Evolutionary conservation across 257 asterid genomes (phyloP), one percentile per base, ranked within the genome.

Genomic region (Ehretia macrophylla): DNA sequence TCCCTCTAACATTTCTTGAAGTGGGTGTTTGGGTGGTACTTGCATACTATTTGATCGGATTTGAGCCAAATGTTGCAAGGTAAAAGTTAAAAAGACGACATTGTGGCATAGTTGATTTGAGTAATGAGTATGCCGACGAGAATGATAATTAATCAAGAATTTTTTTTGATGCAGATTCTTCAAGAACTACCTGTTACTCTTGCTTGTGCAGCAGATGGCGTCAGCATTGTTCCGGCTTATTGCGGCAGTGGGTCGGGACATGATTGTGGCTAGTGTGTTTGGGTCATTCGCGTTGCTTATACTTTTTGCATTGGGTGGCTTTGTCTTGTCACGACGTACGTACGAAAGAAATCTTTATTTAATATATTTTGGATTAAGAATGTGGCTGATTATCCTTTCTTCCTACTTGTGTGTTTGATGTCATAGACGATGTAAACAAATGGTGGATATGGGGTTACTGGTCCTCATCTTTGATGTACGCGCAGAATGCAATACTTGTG

Each of bases 401-500:
- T 14, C 40, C 21, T 57, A 17, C 18, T 58, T n/a, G n/a, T 48
- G 12, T 58, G 10, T 57, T 17, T 23, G 32, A 27, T 42, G 64
- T 20, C 50, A 59, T 64, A 86, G 95, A 65, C 9, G 62, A 74
- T 67, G 77, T 87, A 27, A 85, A 83, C 81, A 63, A 61, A 18
- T 87, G 96, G 96, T 87, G 89, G 94, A 12, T 77, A 46, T 87
- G 96, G 96, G 94, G 85, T 46, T 87, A 76, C 75, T 87, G 88
- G 86, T 14, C 72, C 38, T 84, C 91, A 42, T 83, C 91, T 1
- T 12, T 85, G 65, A 85, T 85, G 95, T 85, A 79, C 67, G 82
- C 85, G 8, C 81, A 75, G 63, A 82, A 81, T 68, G 96, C 84
- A 14, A 69, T 87, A 48, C 62, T 79, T 56, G 84, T 64, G 21